These are phyloP conservation scores for Testicularia cyperi DNA, from an alignment of 1,284 basidiomycete species.

Conservation along the genomic window DNA sequence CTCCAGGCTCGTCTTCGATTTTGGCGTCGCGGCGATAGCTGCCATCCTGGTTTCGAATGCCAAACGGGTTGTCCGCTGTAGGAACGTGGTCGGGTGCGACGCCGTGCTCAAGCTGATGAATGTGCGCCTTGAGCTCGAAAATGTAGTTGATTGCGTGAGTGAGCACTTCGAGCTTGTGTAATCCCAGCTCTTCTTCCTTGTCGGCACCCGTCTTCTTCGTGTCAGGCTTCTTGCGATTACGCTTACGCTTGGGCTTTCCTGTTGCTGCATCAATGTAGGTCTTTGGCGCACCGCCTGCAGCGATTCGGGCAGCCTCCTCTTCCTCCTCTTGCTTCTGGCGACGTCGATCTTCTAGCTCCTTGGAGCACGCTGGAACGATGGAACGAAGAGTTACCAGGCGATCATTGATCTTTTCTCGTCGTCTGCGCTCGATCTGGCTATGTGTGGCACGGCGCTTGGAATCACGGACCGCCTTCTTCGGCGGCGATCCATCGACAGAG, in stretches of 20 bases:
- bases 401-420: slow-evolving; percentile 59
- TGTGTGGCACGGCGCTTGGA: slow-evolving; percentile 52
- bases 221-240: slow-evolving; percentile 41
- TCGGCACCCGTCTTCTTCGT: slow-evolving; percentile 23
- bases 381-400: slow-evolving; percentile 52
- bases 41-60: slow-evolving; percentile 14
- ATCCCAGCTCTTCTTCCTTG: slow-evolving; percentile 47
- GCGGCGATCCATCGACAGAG: neutral
- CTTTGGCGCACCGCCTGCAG: slow-evolving; percentile 32
- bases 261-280: slow-evolving; percentile 36
- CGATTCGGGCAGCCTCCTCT: slow-evolving; percentile 36
- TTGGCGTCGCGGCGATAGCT: slow-evolving; percentile 24
- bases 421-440: slow-evolving; percentile 55
- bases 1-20: slow-evolving; percentile 22
- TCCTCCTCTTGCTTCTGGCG: slow-evolving; percentile 40
- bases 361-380: slow-evolving; percentile 53
- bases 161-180: slow-evolving; percentile 53
- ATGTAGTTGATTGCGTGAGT: slow-evolving; percentile 56
- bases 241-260: slow-evolving; percentile 47
- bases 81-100: slow-evolving; percentile 12
- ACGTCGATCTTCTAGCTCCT: slow-evolving; percentile 43
- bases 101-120: slow-evolving; percentile 43
- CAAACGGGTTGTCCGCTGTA: slow-evolving; percentile 36
- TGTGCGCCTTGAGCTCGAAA: slow-evolving; percentile 47
- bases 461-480: slow-evolving; percentile 40